phyloP scores from a whole-genome alignment of 2,329 filamentous ascomycete genomes.

The Sporothrix brasiliensis region DNA sequence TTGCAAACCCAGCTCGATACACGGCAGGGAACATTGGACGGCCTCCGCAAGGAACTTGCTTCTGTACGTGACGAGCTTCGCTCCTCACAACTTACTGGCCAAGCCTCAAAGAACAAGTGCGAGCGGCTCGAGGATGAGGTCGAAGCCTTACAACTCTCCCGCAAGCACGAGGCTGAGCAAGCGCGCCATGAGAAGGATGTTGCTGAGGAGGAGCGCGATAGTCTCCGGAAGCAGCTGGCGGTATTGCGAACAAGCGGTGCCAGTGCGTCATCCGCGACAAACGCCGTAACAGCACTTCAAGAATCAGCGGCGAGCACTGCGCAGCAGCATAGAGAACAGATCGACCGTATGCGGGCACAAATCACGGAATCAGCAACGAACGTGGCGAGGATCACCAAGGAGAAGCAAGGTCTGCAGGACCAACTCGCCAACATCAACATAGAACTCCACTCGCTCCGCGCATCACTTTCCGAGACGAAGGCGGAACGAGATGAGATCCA shows the following conservation, averaged over 20 bases:
- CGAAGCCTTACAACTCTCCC: constrained; percentile 68
- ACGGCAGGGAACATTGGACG: constrained; percentile 66
- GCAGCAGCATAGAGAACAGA: constrained; percentile 46
- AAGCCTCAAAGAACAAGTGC: constrained; percentile 64
- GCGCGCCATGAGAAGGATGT: constrained; percentile 53
- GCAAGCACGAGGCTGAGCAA: constrained; percentile 67
- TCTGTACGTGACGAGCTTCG: constrained; percentile 69
- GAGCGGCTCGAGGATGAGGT: constrained; percentile 74
- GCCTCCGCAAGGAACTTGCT: constrained; percentile 67
- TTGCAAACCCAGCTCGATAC: constrained; percentile 71
- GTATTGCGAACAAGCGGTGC: constrained; percentile 37
- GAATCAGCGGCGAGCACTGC: constrained; percentile 37
- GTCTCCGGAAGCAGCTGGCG: constrained; percentile 50
- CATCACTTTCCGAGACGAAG: constrained; percentile 60
- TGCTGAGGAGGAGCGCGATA: constrained; percentile 51
- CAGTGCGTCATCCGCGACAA: constrained; percentile 21
- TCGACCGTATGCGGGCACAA: constrained; percentile 59
- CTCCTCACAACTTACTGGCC: constrained; percentile 65
- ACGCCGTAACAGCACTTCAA: constrained; percentile 38
- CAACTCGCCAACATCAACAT: constrained; percentile 61
- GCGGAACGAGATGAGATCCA: constrained; percentile 70
- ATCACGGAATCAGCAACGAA: constrained; percentile 62
- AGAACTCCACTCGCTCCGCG: constrained; percentile 62
- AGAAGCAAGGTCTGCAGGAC: constrained; percentile 66
- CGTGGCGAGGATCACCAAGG: constrained; percentile 53